Conservation (phyloP, 768 basidiomycete species). For the Plicaturopsis crispa region DNA sequence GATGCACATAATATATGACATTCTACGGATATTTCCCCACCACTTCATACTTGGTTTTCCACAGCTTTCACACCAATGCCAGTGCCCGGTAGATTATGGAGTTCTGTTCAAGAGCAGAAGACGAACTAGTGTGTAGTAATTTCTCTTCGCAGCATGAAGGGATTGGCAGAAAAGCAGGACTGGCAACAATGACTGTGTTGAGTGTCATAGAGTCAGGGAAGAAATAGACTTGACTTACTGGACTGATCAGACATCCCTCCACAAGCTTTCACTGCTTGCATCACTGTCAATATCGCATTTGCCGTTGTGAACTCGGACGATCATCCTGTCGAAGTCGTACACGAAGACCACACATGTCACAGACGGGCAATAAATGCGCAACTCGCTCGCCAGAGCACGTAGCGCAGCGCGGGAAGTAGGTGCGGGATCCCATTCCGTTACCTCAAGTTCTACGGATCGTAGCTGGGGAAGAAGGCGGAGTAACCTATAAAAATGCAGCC, state of each 20-base stretch:
- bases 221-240: neutral
- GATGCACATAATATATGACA: no score
- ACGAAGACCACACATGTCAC: conserved; percentile 52
- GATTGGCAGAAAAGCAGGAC: no score
- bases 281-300: conserved; percentile 19
- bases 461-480: conserved; percentile 46
- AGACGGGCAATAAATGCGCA: conserved; percentile 51
- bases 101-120: no score
- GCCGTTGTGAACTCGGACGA: conserved; percentile 27
- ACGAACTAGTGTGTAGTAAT: no score
- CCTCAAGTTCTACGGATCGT: conserved; percentile 53
- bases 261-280: conserved; percentile 15
- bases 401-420: conserved; percentile 45
- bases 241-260: conserved; percentile 22
- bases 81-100: no score
- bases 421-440: conserved; percentile 58
- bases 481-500: conserved; percentile 53
- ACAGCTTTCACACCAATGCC: no score
- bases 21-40: no score
- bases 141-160: no score
- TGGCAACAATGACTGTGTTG: no score
- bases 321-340: conserved; percentile 51
- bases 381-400: conserved; percentile 50
- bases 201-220: no score
- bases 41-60: no score